Evolutionary conservation across 768 basidiomycete genomes (phyloP).

Genomic region (Tubosaeta sp.): DNA sequence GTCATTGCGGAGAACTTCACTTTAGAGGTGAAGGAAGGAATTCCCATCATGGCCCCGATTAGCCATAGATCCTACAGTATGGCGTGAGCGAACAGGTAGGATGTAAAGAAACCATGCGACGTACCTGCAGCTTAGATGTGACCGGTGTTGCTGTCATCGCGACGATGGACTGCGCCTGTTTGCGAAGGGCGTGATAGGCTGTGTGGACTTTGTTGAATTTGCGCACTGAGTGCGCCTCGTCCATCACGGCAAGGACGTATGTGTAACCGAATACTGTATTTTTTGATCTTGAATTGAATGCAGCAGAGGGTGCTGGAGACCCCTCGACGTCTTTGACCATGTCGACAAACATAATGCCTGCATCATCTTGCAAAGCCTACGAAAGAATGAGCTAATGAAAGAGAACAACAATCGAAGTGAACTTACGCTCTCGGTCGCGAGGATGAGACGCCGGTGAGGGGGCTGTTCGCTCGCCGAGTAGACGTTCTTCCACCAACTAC

Average conservation of each 20-base stretch:
- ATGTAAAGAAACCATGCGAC: neutral
- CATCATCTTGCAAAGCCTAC: neutral
- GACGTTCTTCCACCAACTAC: neutral
- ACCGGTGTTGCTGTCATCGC: conserved; percentile 3
- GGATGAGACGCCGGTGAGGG: neutral
- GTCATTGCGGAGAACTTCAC: neutral
- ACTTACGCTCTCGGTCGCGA: neutral
- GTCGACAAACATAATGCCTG: neutral
- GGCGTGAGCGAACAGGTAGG: no score
- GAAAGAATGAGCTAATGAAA: neutral
- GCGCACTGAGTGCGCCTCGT: conserved; percentile 1
- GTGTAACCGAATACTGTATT: neutral
- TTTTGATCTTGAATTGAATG: neutral
- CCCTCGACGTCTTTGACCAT: neutral
- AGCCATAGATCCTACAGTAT: conserved; percentile 6
- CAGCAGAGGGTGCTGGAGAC: neutral
- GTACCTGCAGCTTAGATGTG: conserved; percentile 6
- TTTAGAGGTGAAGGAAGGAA: neutral
- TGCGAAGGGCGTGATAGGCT: neutral
- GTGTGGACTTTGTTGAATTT: conserved; percentile 7
- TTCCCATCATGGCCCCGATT: neutral
- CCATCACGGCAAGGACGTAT: neutral
- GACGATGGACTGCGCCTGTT: neutral
- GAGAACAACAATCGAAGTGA: neutral
- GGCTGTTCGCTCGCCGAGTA: neutral